These are phyloP conservation scores for Logfia minima DNA, from an alignment of 129 eudicot species.

Conservation along the genomic window DNA sequence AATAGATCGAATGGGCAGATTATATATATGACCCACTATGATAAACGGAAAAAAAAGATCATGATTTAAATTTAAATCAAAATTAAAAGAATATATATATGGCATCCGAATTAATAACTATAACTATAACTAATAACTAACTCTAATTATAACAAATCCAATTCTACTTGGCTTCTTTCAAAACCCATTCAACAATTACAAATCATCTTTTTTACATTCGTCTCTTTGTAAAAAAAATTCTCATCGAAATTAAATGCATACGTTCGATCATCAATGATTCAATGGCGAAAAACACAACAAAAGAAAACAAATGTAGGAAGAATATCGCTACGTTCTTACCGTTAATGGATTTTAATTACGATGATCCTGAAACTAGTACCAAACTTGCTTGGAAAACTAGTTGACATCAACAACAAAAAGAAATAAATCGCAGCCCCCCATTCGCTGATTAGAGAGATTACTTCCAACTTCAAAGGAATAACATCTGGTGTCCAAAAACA, in stretches of 20 bases:
- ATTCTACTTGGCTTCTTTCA: background rate
- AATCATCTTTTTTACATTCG: background rate
- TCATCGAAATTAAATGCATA: background rate
- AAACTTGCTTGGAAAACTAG: background rate
- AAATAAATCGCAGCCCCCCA: background rate
- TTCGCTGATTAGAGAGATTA: too few relatives aligned
- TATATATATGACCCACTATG: too few relatives aligned
- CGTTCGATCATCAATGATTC: background rate
- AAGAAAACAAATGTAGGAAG: background rate
- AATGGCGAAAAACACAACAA: background rate
- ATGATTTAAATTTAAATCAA: too few relatives aligned
- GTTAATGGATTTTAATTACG: background rate
- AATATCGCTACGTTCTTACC: background rate
- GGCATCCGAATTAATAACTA: background rate
- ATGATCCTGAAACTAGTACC: background rate
- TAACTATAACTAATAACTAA: background rate
- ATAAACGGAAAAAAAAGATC: too few relatives aligned
- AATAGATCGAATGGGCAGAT: too few relatives aligned
- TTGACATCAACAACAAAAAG: background rate
- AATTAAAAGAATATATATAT: too few relatives aligned
- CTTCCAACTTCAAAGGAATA: too few relatives aligned
- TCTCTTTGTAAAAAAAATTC: background rate
- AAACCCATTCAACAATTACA: background rate
- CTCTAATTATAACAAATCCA: background rate
- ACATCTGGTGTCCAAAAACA: too few relatives aligned